Conservation (phyloP, 495 filamentous ascomycete genomes). For the Penicillium macrosclerotiorum region DNA sequence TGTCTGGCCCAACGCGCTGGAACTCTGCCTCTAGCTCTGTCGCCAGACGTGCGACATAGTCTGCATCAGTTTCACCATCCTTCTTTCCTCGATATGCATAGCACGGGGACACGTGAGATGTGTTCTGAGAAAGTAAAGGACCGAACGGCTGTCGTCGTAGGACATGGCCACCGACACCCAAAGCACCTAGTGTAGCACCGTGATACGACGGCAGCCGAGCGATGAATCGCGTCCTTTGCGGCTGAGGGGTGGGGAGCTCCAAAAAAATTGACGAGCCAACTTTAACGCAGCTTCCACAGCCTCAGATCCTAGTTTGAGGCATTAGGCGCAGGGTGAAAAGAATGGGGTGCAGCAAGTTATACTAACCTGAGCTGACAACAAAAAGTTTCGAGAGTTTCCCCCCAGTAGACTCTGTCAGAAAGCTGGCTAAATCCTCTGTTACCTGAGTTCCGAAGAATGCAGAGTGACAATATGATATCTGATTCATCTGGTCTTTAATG, state of each 20-base stretch:
- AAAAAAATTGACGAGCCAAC: constrained; percentile 60
- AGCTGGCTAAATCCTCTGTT: constrained; percentile 43
- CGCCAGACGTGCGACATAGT: constrained; percentile 58
- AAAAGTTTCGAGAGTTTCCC: constrained; percentile 44
- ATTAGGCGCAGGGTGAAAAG: background rate
- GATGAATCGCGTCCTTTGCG: constrained; percentile 59
- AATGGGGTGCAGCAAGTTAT: background rate
- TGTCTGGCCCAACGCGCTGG: constrained; percentile 64
- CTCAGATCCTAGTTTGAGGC: constrained; percentile 55
- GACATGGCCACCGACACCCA: constrained; percentile 63
- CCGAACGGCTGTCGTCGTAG: constrained; percentile 63
- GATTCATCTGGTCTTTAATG: constrained; percentile 48
- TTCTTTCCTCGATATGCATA: constrained; percentile 59
- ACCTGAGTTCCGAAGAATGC: constrained; percentile 49
- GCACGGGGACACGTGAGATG: constrained; percentile 67
- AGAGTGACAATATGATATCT: constrained; percentile 53
- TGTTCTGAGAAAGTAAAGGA: constrained; percentile 59
- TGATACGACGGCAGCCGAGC: constrained; percentile 70
- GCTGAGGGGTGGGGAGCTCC: constrained; percentile 49
- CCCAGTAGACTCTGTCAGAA: constrained; percentile 47
- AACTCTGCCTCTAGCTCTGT: constrained; percentile 76
- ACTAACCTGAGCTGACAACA: constrained; percentile 58
- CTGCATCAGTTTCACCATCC: constrained; percentile 41
- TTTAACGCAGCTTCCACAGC: constrained; percentile 70
- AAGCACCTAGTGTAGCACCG: constrained; percentile 66